Evolutionary conservation across 805 yeast genomes (phyloP).

Genomic region (Candida wancherniae): DNA sequence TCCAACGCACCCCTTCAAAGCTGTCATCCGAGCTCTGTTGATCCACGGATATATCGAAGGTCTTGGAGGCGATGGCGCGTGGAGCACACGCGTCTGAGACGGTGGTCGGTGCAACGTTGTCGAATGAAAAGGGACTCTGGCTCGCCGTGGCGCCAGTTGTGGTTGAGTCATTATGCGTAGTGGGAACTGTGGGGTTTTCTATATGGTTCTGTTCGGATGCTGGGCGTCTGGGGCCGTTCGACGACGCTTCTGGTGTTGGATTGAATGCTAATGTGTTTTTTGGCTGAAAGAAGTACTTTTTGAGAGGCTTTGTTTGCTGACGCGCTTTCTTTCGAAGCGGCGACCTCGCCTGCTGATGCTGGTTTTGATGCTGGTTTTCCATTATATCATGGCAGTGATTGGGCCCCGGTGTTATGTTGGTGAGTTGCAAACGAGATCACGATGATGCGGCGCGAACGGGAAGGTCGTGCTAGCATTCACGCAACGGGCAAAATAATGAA

Average conservation of each 20-base stretch:
- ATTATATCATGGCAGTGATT: constrained; percentile 4
- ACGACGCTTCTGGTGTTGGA: too few species aligned
- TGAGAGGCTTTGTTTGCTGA: constrained; percentile 16
- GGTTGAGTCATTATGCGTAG: background rate
- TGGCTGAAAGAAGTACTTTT: constrained; percentile 35
- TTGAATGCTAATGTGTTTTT: constrained; percentile 24
- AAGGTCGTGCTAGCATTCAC: too few species aligned
- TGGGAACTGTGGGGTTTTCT: background rate
- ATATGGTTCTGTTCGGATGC: background rate
- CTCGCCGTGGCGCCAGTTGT: background rate
- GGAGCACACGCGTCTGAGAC: constrained; percentile 4
- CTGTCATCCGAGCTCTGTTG: constrained; percentile 40
- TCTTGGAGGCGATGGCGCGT: background rate
- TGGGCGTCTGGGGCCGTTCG: constrained; percentile 1
- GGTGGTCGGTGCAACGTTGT: background rate
- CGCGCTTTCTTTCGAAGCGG: constrained; percentile 13
- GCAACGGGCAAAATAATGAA: too few species aligned
- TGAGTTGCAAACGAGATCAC: too few species aligned
- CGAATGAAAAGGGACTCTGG: background rate
- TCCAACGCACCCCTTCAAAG: constrained; percentile 38
- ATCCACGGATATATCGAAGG: constrained; percentile 14
- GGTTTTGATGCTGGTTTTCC: background rate
- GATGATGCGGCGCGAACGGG: too few species aligned
- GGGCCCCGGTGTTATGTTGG: too few species aligned
- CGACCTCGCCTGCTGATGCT: constrained; percentile 3